phyloP scores from a whole-genome alignment of 495 filamentous ascomycete genomes.

The Penicillium canescens region DNA sequence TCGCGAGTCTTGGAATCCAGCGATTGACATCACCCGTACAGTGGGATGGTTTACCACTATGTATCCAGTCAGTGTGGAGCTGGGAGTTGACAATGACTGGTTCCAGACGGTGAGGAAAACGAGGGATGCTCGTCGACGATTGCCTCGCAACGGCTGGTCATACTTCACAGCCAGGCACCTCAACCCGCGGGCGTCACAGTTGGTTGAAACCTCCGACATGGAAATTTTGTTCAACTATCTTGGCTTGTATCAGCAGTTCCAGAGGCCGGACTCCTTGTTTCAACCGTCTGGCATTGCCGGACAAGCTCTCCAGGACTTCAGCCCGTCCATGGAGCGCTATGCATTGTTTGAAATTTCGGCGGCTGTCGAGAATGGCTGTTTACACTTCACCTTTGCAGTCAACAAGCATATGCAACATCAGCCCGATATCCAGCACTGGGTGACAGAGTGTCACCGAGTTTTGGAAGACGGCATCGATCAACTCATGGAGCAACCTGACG shows the following conservation, averaged over 20 bases:
- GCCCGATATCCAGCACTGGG: constrained; percentile 50
- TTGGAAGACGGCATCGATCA: background rate
- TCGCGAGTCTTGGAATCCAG: constrained; percentile 24
- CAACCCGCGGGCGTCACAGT: constrained; percentile 10
- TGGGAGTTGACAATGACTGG: background rate
- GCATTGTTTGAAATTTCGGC: constrained; percentile 55
- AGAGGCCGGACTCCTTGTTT: constrained; percentile 30
- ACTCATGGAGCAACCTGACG: background rate
- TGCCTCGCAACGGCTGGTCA: constrained; percentile 30
- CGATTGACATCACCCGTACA: constrained; percentile 36
- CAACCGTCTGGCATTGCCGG: background rate
- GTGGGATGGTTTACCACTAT: constrained; percentile 52
- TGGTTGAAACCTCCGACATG: constrained; percentile 18
- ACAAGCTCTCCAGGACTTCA: background rate
- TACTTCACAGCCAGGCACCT: constrained; percentile 31
- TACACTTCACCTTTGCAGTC: constrained; percentile 53
- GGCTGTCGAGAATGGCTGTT: constrained; percentile 47
- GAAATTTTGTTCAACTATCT: constrained; percentile 48
- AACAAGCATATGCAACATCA: constrained; percentile 51
- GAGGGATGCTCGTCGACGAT: constrained; percentile 24
- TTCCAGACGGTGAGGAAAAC: constrained; percentile 1
- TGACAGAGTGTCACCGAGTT: constrained; percentile 39
- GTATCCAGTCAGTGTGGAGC: constrained; percentile 28
- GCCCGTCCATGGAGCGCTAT: constrained; percentile 31
- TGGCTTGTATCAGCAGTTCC: constrained; percentile 43